Percentiles rank a stretch among this genome's conserved stretches.
These are phyloP conservation scores for Plasmopara muralis DNA, from an alignment of 352 stramenopile species.

Conservation along the genomic window DNA sequence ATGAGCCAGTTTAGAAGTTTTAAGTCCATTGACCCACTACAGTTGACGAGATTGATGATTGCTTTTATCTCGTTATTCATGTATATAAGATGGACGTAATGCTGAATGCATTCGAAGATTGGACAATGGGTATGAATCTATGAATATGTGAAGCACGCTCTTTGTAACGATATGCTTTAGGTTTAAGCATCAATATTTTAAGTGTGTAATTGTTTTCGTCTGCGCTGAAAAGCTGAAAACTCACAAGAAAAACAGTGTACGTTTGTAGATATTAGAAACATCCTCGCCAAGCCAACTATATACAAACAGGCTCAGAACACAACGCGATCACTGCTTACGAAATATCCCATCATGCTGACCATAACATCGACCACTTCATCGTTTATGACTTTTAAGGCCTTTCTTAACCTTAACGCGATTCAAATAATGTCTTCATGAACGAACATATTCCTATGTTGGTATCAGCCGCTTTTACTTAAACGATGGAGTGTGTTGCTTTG, in stretches of 20 bases:
- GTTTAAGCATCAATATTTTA: neutral
- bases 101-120: conserved; percentile 1
- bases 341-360: neutral
- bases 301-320: neutral
- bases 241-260: neutral
- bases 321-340: neutral
- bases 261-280: neutral
- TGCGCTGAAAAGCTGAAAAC: neutral
- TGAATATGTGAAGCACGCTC: neutral
- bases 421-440: conserved; percentile 5
- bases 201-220: neutral
- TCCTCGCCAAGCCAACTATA: neutral
- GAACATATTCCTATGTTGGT: conserved; percentile 13
- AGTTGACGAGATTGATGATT: conserved; percentile 6
- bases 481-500: conserved; percentile 13
- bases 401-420: neutral
- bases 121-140: neutral
- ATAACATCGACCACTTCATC: conserved; percentile 1
- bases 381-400: no score
- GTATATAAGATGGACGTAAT: conserved; percentile 4
- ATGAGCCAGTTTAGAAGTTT: conserved; percentile 1
- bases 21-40: conserved; percentile 6
- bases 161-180: neutral
- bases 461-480: conserved; percentile 10
- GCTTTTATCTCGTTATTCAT: conserved; percentile 6